Evolutionary conservation across 257 asterid species (phyloP), one percentile per base, ranked within the genome.

Genomic region (Primulina eburnea): DNA sequence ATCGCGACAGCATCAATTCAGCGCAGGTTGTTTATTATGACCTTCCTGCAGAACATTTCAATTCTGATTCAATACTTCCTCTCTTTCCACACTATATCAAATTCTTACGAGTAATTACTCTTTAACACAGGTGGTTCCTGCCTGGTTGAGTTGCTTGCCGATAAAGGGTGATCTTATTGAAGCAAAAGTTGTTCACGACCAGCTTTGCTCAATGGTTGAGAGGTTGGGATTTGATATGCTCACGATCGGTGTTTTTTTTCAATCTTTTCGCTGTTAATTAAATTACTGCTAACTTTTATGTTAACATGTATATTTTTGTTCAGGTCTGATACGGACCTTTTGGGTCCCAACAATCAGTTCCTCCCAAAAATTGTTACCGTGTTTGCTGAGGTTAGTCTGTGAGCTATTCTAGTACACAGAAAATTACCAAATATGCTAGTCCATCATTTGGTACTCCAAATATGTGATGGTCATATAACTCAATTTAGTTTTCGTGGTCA

Each of bases 61-160:
- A 5, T 32, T 32, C 34, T 0, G 34, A 4, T 32, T 7, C 34
- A 32, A 32, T 32, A 28, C 30, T 2, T 28, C 30, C 30, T 32
- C 6, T 59, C 62, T 14, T 64, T 8, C 33, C 9, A 8, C 28
- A 58, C 47, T 66, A 52, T 7, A 56, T 68, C 73, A 29, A 59
- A 32, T 32, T 32, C 34, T 32, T 32, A 32, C 34, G 4, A 4
- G 34, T 32, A 32, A 32, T 32, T 3, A 32, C 4, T 62, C 29
- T 21, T 21, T 76, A 74, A 58, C 85, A 94, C 85, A 94, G 99
- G 92, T 94, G 59, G 83, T 91, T 74, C 96, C 95, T 59, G 97
- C 97, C 32, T 94, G 99, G 99, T 75, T 94, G 90, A 68, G 85
- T 80, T 94, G 95, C 86, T 81, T 94, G 80, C 99, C 99, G 0